Base-by-base conservation (phyloP, 352 stramenopile genomes). In the Blastocystis hominis region DNA sequence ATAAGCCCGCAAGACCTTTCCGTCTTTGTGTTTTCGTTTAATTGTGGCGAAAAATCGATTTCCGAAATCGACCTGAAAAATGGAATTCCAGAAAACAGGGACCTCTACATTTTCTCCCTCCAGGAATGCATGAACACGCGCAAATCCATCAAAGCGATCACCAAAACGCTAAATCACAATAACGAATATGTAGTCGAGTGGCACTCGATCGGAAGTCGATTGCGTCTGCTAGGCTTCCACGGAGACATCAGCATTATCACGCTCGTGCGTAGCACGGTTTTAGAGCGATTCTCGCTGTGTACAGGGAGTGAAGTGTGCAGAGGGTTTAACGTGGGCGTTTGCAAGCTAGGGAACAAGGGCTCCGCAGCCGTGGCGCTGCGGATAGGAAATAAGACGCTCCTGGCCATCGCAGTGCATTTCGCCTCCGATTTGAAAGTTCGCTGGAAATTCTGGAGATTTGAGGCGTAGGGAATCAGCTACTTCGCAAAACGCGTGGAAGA, bases 351-450 rank as follows among this genome's bases (percentile, higher is more conserved):
- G 7, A 78, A 78, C 47, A 78, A 78, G 40, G 68, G 68, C 1
- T 78, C 68, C 1, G 68, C 40, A 2, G 68, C 36, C n/a, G 40
- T 78, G 24, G 34, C 6, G 13, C 30, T 78, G 68, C 34, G 34
- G 40, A 62, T 78, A 42, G 68, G 38, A 4, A 44, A 61, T 78
- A 20, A 78, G 24, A 56, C 68, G 7, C n/a, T 78, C 10, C 44
- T 78, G 4, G 42, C 62, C 24, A 50, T 78, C 10, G 68, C 36
- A 15, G 59, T 46, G 4, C 68, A 78, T 36, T 78, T 78, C 42
- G 38, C 68, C 17, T 78, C 68, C 0, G 68, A 78, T 78, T 61
- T 78, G 42, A 78, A 61, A 46, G 68, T 78, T 55, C 7, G n/a
- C 34, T 13, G 15, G 42, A 13, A 17, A n/a, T 36, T 24, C 7